A percentile compares a stretch with the other conserved stretches of the same genome.
phyloP scores from a whole-genome alignment of 2,329 filamentous ascomycete genomes.

The Trichoderma atroviride region DNA sequence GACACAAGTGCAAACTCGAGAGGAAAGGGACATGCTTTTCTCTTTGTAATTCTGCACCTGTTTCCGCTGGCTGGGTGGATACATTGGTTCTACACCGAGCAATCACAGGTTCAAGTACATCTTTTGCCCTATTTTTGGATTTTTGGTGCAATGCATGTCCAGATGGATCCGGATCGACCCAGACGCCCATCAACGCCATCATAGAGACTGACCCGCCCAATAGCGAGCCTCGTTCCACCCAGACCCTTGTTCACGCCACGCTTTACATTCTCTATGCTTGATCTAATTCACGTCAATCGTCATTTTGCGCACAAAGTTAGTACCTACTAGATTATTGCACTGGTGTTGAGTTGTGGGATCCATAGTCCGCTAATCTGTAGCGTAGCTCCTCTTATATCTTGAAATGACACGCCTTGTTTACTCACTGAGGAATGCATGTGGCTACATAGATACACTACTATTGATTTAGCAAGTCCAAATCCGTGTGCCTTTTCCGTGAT shows the following conservation, averaged over 20 bases:
- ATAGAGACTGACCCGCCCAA: not conserved
- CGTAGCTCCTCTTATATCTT: too few relatives aligned
- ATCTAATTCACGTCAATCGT: not conserved
- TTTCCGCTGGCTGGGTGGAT: not conserved
- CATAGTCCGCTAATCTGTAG: not conserved
- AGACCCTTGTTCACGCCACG: constrained; percentile 6
- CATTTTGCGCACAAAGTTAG: not conserved
- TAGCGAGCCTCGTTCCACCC: not conserved
- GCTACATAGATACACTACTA: too few relatives aligned
- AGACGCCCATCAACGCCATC: not conserved
- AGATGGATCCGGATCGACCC: not conserved
- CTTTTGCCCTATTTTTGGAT: not conserved
- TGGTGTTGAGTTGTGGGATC: too few relatives aligned
- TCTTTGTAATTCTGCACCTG: not conserved
- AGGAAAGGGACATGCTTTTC: not conserved
- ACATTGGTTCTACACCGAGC: not conserved
- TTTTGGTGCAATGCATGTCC: not conserved
- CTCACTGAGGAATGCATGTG: too few relatives aligned
- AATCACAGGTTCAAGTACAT: not conserved
- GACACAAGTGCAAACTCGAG: not conserved
- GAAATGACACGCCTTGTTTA: too few relatives aligned
- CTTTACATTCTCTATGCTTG: not conserved
- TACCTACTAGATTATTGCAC: too few relatives aligned
- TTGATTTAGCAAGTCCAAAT: too few relatives aligned
- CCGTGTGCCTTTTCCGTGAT: too few relatives aligned